These are phyloP conservation scores for Emiliania huxleyi DNA, from an alignment of 78 protist genomes.

Conservation along the genomic window DNA sequence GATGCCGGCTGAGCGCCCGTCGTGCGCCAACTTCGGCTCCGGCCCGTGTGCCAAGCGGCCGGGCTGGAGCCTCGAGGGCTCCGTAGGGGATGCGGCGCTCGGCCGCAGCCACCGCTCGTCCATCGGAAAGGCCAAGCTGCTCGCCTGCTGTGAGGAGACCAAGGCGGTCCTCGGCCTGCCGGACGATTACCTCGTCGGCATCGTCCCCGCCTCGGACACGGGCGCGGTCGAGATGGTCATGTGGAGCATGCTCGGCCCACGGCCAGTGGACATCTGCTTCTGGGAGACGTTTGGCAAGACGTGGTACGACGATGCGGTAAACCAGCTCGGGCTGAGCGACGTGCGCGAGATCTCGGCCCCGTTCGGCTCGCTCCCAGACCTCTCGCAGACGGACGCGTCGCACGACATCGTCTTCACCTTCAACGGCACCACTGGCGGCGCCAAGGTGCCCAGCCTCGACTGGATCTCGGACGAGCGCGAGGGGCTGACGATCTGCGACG, in stretches of 20 bases:
- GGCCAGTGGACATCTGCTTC: conserved; percentile 47
- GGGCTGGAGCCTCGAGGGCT: conserved; percentile 17
- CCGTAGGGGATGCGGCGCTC: conserved; percentile 11
- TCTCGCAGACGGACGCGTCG: not conserved
- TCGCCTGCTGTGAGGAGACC: conserved; percentile 21
- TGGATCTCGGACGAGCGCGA: conserved; percentile 46
- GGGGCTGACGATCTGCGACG: conserved; percentile 63
- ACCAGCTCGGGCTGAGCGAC: conserved; percentile 45
- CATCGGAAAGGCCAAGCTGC: conserved; percentile 35
- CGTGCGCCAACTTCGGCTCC: conserved; percentile 44
- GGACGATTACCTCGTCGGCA: conserved; percentile 46
- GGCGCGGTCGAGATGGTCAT: conserved; percentile 62
- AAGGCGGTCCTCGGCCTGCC: conserved; percentile 36
- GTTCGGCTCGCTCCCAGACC: conserved; percentile 63
- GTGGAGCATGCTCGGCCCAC: conserved; percentile 61
- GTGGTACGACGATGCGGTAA: conserved; percentile 44
- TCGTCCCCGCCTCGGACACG: conserved; percentile 54
- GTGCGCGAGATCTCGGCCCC: not conserved
- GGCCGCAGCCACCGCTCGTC: conserved; percentile 60
- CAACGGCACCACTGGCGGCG: conserved; percentile 68
- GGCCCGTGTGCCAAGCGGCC: conserved; percentile 71
- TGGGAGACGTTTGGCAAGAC: conserved; percentile 59
- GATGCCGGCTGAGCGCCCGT: too few relatives aligned
- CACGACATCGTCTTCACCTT: conserved; percentile 63
- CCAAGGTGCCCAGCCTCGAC: conserved; percentile 41